phyloP scores from a whole-genome alignment of 192 early-diverging fungal genomes.

The Coemansia sp. region DNA sequence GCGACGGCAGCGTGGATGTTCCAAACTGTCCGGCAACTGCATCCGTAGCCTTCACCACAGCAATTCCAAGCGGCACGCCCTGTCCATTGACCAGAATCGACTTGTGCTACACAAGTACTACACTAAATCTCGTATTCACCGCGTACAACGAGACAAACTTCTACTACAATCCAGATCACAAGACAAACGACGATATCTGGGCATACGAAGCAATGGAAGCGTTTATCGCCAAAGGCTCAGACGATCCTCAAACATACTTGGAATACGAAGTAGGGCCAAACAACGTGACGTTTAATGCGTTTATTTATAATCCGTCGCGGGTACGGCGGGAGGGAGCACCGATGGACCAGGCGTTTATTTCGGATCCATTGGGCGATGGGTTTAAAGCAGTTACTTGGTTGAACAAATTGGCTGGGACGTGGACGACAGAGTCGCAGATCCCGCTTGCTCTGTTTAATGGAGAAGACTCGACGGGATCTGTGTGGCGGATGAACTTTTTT shows the following conservation, averaged over 20 bases:
- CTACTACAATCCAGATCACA: conserved; percentile 40
- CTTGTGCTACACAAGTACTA: conserved; percentile 44
- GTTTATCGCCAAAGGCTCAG: conserved; percentile 45
- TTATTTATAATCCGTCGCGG: conserved; percentile 50
- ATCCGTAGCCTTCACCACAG: conserved; percentile 24
- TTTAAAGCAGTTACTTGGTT: conserved; percentile 33
- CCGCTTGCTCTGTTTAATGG: conserved; percentile 51
- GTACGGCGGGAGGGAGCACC: conserved; percentile 35
- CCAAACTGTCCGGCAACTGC: conserved; percentile 34
- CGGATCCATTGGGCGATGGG: conserved; percentile 45
- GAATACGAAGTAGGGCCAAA: conserved; percentile 51
- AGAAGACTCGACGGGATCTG: conserved; percentile 31
- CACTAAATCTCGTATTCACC: conserved; percentile 40
- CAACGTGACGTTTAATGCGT: conserved; percentile 50
- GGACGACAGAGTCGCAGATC: conserved; percentile 27
- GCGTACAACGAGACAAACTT: conserved; percentile 40
- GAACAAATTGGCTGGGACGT: conserved; percentile 23
- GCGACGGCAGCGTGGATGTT: conserved; percentile 5
- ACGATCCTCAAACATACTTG: conserved; percentile 48
- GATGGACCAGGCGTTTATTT: conserved; percentile 44
- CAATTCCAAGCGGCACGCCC: conserved; percentile 25
- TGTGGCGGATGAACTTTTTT: conserved; percentile 57
- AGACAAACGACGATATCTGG: conserved; percentile 53
- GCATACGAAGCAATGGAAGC: conserved; percentile 52
- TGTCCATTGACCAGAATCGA: conserved; percentile 40